phyloP scores from a whole-genome alignment of 2,329 filamentous ascomycete genomes.

The Ilyonectria mors-panacis region DNA sequence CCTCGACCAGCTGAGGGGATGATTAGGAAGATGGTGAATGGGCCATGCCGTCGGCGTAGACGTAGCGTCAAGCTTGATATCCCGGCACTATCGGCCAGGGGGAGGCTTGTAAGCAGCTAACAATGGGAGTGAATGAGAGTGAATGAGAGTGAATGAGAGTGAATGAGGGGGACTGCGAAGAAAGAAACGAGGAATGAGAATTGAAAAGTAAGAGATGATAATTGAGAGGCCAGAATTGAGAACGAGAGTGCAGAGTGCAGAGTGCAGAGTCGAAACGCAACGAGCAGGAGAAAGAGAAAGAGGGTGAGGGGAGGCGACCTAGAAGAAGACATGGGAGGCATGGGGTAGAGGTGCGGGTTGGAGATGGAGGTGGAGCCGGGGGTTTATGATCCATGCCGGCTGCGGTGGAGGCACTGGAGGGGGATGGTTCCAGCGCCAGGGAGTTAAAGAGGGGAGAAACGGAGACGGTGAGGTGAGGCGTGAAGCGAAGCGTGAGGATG shows the following conservation, averaged over 20 bases:
- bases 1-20: constrained; percentile 42
- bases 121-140: too few species aligned
- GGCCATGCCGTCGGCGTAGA: constrained; percentile 43
- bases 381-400: constrained; percentile 36
- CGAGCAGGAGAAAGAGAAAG: not conserved
- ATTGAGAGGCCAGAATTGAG: not conserved
- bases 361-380: constrained; percentile 44
- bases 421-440: not conserved
- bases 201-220: not conserved
- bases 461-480: constrained; percentile 40
- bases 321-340: constrained; percentile 30
- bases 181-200: not conserved
- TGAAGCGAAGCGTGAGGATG: constrained; percentile 26
- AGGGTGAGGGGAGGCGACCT: not conserved
- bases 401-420: constrained; percentile 38
- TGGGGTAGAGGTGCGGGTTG: constrained; percentile 34
- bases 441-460: constrained; percentile 24
- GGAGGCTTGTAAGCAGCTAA: constrained; percentile 8
- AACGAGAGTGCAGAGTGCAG: constrained; percentile 13
- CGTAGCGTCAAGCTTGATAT: constrained; percentile 28
- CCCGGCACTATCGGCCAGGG: constrained; percentile 10
- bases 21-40: constrained; percentile 42
- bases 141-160: constrained; percentile 4
- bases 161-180: not conserved
- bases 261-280: not conserved